These are phyloP conservation scores for Aspergillus sp. DNA, from an alignment of 2,329 filamentous ascomycete genomes.

Conservation along the genomic window DNA sequence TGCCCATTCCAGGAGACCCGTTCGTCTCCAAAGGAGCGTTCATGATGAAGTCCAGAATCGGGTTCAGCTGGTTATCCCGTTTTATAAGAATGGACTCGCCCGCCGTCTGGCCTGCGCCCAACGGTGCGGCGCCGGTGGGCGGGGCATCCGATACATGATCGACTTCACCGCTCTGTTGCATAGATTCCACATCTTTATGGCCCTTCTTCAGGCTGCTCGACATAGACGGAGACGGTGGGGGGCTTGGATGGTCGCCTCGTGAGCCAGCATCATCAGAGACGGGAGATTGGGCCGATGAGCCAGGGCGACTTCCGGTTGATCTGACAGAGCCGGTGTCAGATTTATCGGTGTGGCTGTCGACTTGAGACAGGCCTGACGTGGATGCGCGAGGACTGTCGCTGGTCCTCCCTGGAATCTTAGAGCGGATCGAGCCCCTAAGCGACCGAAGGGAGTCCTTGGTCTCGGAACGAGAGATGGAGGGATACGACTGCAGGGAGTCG, in stretches of 20 bases:
- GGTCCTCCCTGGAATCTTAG: constrained; percentile 56
- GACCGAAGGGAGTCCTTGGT: constrained; percentile 88
- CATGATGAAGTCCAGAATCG: constrained; percentile 47
- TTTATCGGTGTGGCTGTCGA: constrained; percentile 50
- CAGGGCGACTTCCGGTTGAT: constrained; percentile 51
- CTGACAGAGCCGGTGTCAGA: constrained; percentile 66
- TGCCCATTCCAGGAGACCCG: constrained; percentile 58
- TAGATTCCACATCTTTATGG: constrained; percentile 68
- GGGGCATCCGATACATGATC: constrained; percentile 89
- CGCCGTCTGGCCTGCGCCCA: constrained; percentile 55
- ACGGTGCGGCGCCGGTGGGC: constrained; percentile 55
- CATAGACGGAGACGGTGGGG: constrained; percentile 81
- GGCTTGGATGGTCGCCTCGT: constrained; percentile 42
- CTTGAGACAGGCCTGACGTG: constrained; percentile 52
- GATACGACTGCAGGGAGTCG: constrained; percentile 70
- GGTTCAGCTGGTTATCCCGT: constrained; percentile 61
- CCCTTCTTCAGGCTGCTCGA: constrained; percentile 63
- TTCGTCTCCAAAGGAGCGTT: constrained; percentile 33
- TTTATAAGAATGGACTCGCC: constrained; percentile 86
- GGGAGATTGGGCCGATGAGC: constrained; percentile 20
- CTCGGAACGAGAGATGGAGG: constrained; percentile 84
- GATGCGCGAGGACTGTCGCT: constrained; percentile 77
- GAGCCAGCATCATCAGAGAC: constrained; percentile 40
- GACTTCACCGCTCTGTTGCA: constrained; percentile 80
- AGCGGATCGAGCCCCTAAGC: constrained; percentile 68